Percentiles rank a stretch among this genome's conserved stretches.
Conservation (phyloP, 192 early-diverging fungal species). For the Linnemannia schmuckeri region DNA sequence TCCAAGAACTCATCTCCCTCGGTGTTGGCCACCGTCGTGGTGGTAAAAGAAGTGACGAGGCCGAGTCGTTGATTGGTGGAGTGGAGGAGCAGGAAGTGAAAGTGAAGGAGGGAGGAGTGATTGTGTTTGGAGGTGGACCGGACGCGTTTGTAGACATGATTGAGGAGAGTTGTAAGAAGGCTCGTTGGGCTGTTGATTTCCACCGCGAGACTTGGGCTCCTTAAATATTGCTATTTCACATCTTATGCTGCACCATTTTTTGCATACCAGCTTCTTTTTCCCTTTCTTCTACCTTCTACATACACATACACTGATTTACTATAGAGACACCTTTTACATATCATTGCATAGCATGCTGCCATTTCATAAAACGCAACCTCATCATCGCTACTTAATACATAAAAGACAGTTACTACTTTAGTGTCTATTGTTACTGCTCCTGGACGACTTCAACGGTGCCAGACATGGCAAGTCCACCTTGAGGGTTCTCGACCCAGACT, state of each 20-base stretch:
- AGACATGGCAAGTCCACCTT: conserved; percentile 80
- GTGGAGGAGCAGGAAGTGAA: neutral
- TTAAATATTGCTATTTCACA: neutral
- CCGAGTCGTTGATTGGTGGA: neutral
- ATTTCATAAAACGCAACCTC: neutral
- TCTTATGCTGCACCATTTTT: neutral
- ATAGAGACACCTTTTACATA: neutral
- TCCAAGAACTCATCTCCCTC: conserved; percentile 36
- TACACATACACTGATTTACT: neutral
- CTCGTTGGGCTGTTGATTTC: conserved; percentile 42
- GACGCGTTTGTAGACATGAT: conserved; percentile 54
- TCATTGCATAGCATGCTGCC: too few relatives aligned
- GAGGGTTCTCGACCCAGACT: conserved; percentile 77
- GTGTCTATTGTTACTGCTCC: neutral
- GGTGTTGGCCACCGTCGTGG: conserved; percentile 20
- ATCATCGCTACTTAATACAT: too few relatives aligned
- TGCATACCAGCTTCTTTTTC: neutral
- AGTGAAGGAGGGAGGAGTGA: conserved; percentile 10
- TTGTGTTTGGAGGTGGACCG: conserved; percentile 53
- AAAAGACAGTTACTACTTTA: neutral
- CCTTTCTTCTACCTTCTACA: neutral
- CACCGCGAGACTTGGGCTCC: conserved; percentile 50
- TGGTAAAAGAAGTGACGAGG: neutral
- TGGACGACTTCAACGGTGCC: conserved; percentile 65
- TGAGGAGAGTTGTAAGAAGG: conserved; percentile 39